Base-by-base conservation (phyloP, 1,139 yeast genomes). In the Kodamaea fungicola region DNA sequence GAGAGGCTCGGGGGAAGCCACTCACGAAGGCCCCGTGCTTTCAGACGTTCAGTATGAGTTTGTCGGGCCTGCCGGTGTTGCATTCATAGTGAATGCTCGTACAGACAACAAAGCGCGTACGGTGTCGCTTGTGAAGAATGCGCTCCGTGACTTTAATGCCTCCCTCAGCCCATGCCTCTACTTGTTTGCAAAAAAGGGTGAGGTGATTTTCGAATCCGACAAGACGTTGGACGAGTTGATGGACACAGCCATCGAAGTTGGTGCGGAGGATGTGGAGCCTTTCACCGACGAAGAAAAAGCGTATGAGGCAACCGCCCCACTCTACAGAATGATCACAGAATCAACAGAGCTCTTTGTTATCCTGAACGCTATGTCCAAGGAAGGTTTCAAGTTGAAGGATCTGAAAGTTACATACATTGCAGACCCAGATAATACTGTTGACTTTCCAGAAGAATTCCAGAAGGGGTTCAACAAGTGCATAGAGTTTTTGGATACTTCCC, bases 51-150 rank as follows among this genome's bases (percentile, higher is more conserved):
- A 76, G n/a, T 92, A 90, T 60, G 98, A 92, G 57, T 96, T 92
- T 19, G 69, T 89, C 61, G 97, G 94, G 0, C 96, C 97, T 0
- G 95, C 90, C 2, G 96, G 96, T 1, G 87, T 86, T 3, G 88
- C 96, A 0, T 70, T 89, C 37, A 76, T 92, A 4, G 77, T 89
- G 7, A 96, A 87, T 52, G 90, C 95, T 0, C 68, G 80, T 37
- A 90, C 97, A 0, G 97, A 90, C 58, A 92, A 88, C 60, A 87
- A 85, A 59, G 81, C 85, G 40, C 68, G 97, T 38, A 83, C 97
- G 0, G 76, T 89, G 22, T 82, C 86, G 21, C 70, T 74, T 38
- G 83, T 92, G 5, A 79, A 92, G 51, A 78, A 86, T 8, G 83
- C 88, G 2, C 78, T 92, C 61, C 75, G 80, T 34, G 86, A 85